Evolutionary conservation across 306 rosid genomes (phyloP).

Genomic region (Ammopiptanthus mongolicus): DNA sequence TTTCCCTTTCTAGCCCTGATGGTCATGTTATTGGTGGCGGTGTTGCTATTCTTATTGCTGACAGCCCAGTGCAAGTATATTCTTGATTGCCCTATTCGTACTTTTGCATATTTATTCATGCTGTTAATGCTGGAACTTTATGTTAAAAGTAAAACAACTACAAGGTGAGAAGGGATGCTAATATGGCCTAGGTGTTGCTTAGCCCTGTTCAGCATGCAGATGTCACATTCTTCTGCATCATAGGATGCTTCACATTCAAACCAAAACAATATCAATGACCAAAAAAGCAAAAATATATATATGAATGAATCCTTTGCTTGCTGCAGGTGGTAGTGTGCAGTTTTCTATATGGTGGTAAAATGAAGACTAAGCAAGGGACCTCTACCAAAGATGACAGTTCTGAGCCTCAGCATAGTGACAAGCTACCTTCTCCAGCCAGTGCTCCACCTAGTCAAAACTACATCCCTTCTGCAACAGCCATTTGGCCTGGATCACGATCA

Average conservation of each 20-base stretch:
- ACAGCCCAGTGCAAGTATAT: slow-evolving; percentile 81
- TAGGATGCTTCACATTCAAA: background rate
- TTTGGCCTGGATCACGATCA: slow-evolving; percentile 69
- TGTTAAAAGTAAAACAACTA: background rate
- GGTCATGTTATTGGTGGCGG: slow-evolving; percentile 94
- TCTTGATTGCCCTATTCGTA: slow-evolving; percentile 9
- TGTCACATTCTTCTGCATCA: background rate
- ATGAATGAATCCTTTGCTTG: slow-evolving; percentile 11
- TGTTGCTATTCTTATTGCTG: slow-evolving; percentile 73
- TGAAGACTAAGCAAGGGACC: slow-evolving; percentile 48
- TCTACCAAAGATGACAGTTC: slow-evolving; percentile 42
- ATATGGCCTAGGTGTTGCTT: background rate
- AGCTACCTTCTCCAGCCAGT: slow-evolving; percentile 48
- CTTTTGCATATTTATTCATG: background rate
- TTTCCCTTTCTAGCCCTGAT: slow-evolving; percentile 75
- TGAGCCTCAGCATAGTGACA: slow-evolving; percentile 42
- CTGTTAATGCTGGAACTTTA: background rate
- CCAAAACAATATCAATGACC: background rate
- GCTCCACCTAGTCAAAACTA: slow-evolving; percentile 57
- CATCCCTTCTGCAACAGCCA: slow-evolving; percentile 43
- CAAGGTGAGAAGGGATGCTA: background rate
- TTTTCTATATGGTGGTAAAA: slow-evolving; percentile 74
- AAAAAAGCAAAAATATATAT: background rate
- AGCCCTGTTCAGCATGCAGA: background rate
- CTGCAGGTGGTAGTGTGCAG: slow-evolving; percentile 83